Base-by-base conservation (phyloP, 768 basidiomycete genomes). In the Hemileccinum impolitum region DNA sequence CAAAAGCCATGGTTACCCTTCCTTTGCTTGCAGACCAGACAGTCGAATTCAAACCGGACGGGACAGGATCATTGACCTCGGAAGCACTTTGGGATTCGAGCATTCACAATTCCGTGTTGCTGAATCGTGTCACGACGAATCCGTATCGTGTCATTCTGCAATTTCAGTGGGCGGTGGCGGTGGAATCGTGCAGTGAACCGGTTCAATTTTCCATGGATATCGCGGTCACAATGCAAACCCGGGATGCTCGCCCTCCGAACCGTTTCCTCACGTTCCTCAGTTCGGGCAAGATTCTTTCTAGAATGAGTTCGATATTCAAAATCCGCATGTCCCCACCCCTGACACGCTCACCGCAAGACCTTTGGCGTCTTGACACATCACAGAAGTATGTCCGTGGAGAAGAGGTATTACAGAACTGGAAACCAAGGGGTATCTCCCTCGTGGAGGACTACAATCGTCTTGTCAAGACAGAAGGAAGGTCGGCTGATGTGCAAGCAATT, bases 361-460 rank as follows among this genome's bases (percentile, higher is more conserved):
- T 99, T 13, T 97, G 95, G 96, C 75, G 94, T 35, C 74, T 98
- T 44, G 93, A 99, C 70, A 97, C 95, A 1, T 84, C 90, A 25
- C 88, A 90, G 69, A 94, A 93, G 65, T 97, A 94, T 68, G 94
- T 99, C 0, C 79, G 85, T 39, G 95, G 95, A 8, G 94, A 98
- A 65, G 94, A 97, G 59, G 68, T 75, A 4, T 75, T 98, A 25
- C 83, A 78, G 6, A 67, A 75, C 17, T 98, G 95, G 94, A 87
- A 83, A 57, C 84, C 94, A 38, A 79, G 94, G 39, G 91, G 94
- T 9, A 78, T 97, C 23, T 85, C 86, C 1, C 84, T 93, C 10
- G 86, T 99, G 23, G 85, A 95, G 55, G 95, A 97, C 62, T 88
- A 90, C 62, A 74, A 75, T 41, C 78, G 84, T 50, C 70, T 92